Conservation (phyloP, 2,329 filamentous ascomycete species). For the Paraconiothyrium sp. region DNA sequence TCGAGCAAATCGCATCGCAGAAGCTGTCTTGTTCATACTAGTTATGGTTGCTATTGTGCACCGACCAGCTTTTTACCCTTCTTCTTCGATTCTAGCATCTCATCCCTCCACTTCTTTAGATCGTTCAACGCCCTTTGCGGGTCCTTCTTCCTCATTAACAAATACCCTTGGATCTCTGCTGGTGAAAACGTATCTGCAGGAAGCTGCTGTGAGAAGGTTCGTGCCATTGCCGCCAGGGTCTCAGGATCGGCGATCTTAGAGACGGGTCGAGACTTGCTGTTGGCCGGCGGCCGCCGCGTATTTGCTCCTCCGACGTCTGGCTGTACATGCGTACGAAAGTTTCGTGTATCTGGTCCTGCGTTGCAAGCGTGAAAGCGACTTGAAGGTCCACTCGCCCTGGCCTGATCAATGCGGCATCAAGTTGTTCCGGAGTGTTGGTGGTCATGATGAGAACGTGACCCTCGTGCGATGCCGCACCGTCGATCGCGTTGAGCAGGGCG, state of each 20-base stretch:
- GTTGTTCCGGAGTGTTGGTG: slow-evolving; percentile 76
- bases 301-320: slow-evolving; percentile 16
- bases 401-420: slow-evolving; percentile 77
- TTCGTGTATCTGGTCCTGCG: slow-evolving; percentile 51
- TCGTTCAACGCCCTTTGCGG: slow-evolving; percentile 56
- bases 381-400: slow-evolving; percentile 77
- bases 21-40: too few relatives aligned
- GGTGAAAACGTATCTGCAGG: slow-evolving; percentile 60
- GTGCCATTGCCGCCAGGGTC: too few relatives aligned
- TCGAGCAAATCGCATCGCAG: too few relatives aligned
- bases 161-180: slow-evolving; percentile 63
- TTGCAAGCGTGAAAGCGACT: slow-evolving; percentile 65
- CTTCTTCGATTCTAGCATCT: neutral
- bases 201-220: slow-evolving; percentile 34
- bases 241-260: too few relatives aligned
- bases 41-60: too few relatives aligned
- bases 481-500: slow-evolving; percentile 82
- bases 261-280: too few relatives aligned
- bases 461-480: slow-evolving; percentile 74
- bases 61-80: neutral
- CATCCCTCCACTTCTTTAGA: slow-evolving; percentile 51
- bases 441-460: slow-evolving; percentile 84
- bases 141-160: slow-evolving; percentile 61
- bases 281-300: too few relatives aligned
- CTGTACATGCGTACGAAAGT: slow-evolving; percentile 55